Base-by-base conservation (phyloP, 257 asterid species). In the Solanum paucissectum region DNA sequence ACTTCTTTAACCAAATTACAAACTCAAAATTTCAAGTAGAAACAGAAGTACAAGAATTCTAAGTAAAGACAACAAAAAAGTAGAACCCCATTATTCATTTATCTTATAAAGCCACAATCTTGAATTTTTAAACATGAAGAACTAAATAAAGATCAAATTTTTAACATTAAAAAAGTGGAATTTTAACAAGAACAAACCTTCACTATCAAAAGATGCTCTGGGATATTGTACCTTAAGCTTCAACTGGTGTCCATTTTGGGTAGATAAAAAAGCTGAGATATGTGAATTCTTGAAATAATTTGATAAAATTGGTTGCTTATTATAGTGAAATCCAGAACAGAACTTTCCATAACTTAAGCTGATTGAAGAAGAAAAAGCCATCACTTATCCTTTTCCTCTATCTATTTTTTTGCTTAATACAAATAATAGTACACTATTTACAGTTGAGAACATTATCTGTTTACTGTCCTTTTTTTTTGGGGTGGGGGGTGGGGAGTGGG, bases 191-290 rank as follows among this genome's bases (percentile, higher is more conserved):
- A 73, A 73, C 82, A 73, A 36, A 73, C 82, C 82, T 16, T 42
- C 25, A 81, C 12, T 71, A 93, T 95, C 98, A 89, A 90, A 89
- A 89, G 94, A 88, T 75, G 93, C 95, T 89, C 90, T 89, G 81
- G 91, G 85, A 83, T 83, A 71, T 49, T 85, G 49, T 87, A 42
- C 88, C 44, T 89, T 85, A 86, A 92, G 92, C 91, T 90, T 92
- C 87, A 90, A 89, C 44, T 60, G 83, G 52, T 90, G 88, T 75
- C 89, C 52, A n/a, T 62, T 60, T 91, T 49, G 86, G 11, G 86
- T 40, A 1, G 93, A 86, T 16, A 88, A 36, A 89, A 83, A 83
- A 7, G 23, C 7, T 16, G 90, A 68, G 83, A 85, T 20, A 73
- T 87, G 66, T 32, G 84, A 85, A 32, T 84, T 88, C 9, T 66